These are phyloP conservation scores for Mrakia blollopis DNA, from an alignment of 768 basidiomycete genomes.

Conservation along the genomic window DNA sequence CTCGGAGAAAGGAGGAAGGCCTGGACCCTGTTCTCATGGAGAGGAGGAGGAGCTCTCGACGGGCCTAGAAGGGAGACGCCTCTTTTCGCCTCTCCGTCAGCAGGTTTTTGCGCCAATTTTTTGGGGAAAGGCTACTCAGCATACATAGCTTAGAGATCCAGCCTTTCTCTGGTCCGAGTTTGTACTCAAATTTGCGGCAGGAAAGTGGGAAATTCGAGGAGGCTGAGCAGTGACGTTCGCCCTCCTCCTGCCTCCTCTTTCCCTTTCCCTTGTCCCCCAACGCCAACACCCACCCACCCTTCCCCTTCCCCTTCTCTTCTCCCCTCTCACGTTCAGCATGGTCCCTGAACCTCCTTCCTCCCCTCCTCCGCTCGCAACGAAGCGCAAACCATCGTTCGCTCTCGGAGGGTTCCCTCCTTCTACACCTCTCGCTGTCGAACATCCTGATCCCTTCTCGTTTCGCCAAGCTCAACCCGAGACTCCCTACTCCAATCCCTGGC, in stretches of 20 bases:
- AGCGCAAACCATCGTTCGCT: conserved; percentile 5
- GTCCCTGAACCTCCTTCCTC: conserved; percentile 4
- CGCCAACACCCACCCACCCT: neutral
- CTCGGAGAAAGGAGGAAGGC: too few species aligned
- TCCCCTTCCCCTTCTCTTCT: neutral
- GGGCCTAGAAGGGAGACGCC: too few species aligned
- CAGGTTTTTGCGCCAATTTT: too few species aligned
- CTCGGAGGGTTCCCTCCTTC: conserved; percentile 10
- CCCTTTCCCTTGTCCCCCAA: neutral
- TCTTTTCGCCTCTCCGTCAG: too few species aligned
- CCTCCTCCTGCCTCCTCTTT: neutral
- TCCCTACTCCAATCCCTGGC: conserved; percentile 26
- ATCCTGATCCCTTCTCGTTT: conserved; percentile 11
- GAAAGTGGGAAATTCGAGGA: neutral
- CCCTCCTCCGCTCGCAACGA: neutral
- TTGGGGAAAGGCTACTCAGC: too few species aligned
- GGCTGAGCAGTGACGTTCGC: neutral
- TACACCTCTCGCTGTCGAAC: neutral
- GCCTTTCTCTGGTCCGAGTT: too few species aligned
- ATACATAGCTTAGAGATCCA: too few species aligned
- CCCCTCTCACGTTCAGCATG: neutral
- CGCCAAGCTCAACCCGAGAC: conserved; percentile 6
- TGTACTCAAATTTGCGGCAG: too few species aligned
- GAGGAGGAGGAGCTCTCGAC: too few species aligned
- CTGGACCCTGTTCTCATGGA: too few species aligned